Evolutionary conservation across 139 green algal genomes (phyloP), one percentile per base, ranked within the genome.

Genomic region (Volvox reticuliferus): DNA sequence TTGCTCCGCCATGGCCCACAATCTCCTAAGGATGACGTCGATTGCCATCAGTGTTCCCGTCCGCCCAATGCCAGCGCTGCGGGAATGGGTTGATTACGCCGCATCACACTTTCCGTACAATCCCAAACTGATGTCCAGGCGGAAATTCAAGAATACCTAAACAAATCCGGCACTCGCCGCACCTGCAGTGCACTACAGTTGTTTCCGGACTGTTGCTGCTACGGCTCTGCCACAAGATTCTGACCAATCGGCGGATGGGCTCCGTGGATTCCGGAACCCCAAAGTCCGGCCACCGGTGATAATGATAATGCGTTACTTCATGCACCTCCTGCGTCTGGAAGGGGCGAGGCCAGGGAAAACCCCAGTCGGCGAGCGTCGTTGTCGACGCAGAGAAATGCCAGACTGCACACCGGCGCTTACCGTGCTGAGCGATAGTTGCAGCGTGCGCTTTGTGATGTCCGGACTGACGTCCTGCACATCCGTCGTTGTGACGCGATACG

Each of bases 21-120:
- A 81, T 22, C 96, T 87, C 67, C 92, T 91, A 63, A 97, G 86
- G 24, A 95, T 88, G 0, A 97, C 92, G 91, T 98, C 95, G n/a
- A 99, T 88, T 20, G 95, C 96, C 82, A 94, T 96, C 82, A 99
- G 97, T 14, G 96, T 95, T 44, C 97, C 97, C 9, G 97, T 98
- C 14, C 97, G 91, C 16, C 97, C 97, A 63, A 99, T 98, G 85
- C 97, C 97, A 30, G 88, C 88, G 30, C 88, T 92, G 88, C 75
- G 32, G 20, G 30, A 19, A 75, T 28, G 67, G 44, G 44, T 55
- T 55, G 9, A 55, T 55, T 9, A 55, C 44, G 9, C 44, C 44
- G 44, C 44, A 55, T 55, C 44, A 55, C 44, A 55, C 44, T 14
- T 55, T 9, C 44, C 44, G 44, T 55, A 55, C 44, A 55, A 55